phyloP scores from a whole-genome alignment of 1,284 basidiomycete genomes.

The Athelia sp. region DNA sequence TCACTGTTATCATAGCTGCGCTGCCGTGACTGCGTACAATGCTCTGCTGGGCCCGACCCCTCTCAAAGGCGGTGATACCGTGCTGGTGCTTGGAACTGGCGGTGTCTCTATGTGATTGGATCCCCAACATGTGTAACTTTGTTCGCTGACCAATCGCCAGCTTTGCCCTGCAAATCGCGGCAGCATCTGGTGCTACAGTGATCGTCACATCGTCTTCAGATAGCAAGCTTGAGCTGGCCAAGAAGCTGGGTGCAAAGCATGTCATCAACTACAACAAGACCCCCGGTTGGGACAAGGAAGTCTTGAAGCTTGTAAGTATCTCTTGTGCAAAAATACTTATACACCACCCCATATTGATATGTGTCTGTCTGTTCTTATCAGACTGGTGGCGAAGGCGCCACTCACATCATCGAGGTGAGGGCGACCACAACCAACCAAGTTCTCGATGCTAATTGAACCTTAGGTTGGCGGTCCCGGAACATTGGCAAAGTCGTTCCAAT shows the following conservation, averaged over 20 bases:
- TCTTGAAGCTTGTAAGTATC: conserved; percentile 24
- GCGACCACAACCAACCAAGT: background rate
- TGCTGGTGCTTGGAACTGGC: conserved; percentile 43
- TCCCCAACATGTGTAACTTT: background rate
- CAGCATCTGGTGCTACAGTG: conserved; percentile 40
- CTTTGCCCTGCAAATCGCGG: conserved; percentile 37
- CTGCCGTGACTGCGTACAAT: conserved; percentile 43
- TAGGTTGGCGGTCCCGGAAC: conserved; percentile 52
- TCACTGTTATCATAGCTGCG: conserved; percentile 8
- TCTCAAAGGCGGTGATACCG: conserved; percentile 32
- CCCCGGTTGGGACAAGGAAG: conserved; percentile 42
- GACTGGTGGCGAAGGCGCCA: conserved; percentile 31
- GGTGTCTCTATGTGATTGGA: conserved; percentile 39
- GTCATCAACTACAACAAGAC: conserved; percentile 42
- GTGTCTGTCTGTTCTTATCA: conserved; percentile 1
- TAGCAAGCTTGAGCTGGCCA: conserved; percentile 36
- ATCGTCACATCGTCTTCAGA: conserved; percentile 48
- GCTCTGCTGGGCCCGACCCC: conserved; percentile 32
- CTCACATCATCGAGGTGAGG: conserved; percentile 35
- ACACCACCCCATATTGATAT: background rate
- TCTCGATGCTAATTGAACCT: background rate
- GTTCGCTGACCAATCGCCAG: conserved; percentile 11
- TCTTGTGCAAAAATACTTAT: background rate
- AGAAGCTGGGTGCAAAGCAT: conserved; percentile 32
- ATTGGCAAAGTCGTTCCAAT: conserved; percentile 37